Base-by-base conservation (phyloP, 2,329 filamentous ascomycete genomes). In the Aspergillus pseudoterreus region DNA sequence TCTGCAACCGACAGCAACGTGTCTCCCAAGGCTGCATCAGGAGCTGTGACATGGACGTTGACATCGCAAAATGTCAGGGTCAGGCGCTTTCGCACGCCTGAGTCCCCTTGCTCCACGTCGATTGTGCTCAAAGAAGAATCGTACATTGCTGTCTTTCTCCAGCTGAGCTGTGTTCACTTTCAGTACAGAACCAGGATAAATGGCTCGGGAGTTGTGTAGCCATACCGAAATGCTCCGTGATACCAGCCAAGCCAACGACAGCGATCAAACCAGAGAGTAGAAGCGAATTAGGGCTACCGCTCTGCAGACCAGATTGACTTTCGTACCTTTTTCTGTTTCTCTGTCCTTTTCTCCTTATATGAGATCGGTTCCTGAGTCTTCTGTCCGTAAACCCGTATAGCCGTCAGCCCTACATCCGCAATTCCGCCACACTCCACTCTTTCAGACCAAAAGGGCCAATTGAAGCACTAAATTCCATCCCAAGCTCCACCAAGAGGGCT, bases 31-130 rank as follows among this genome's bases (percentile, higher is more conserved):
- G 68, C 70, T 15, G 67, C 63, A 60, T 70, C 68, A 2, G 68
- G 65, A 11, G 69, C 68, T 4, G 62, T 67, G 1, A 72, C 70
- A 39, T 57, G 57, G 9, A 72, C 65, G 27, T 58, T 71, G 9
- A 72, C 43, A 51, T 66, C 53, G 4, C 68, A 61, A 45, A 71
- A 72, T 1, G 69, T 71, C 6, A 72, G 54, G 1, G 69, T 71
- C 30, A 71, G 47, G 32, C 61, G 56, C 49, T 72, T 72, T 8
- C 57, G 62, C 45, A 66, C 53, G 4, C 47, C 42, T 1, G 50
- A 44, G 4, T 36, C 21, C 3, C 60, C 62, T 4, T 53, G 39
- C 50, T 68, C 66, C 30, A 68, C 17, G 35, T 69, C 65, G 4
- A 57, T 43, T 4, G 61, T 63, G n/a, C 56, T 60, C 15, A 64